Base-by-base conservation (phyloP, 1,139 yeast species). In the Taphrina deformans region DNA sequence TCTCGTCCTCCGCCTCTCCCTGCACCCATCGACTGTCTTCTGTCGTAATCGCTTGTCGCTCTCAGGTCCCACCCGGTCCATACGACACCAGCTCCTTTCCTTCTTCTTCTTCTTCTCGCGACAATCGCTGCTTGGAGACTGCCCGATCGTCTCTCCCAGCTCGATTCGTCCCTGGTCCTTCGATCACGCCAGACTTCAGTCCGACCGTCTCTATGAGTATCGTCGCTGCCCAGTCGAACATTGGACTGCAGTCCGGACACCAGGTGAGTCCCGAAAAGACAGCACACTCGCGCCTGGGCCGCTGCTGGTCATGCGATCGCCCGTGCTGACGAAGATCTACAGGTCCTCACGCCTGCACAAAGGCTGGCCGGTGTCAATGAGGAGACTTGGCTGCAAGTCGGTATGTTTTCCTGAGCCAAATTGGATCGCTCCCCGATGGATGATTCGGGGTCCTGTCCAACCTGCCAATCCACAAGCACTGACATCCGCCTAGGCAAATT, bases 351-450 rank as follows among this genome's bases (percentile, higher is more conserved):
- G 46, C 89, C 87, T 70, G 86, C 72, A 51, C 77, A 74, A 64
- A 77, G 78, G 67, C 73, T 78, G 26, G 79, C 78, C 65, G 71
- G 74, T 48, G 73, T 92, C 63, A 89, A 93, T 35, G 88, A 92
- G 2, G 95, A 91, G 66, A 89, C 97, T 6, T 93, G 98, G 98
- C 79, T 90, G 60, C 93, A 96, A 18, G 86, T 92, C 66, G 81
- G 71, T 67, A 59, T 18, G 67, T 33, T 27, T 44, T 44, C 45
- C 21, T 5, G 21, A n/a, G n/a, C n/a, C n/a, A n/a, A n/a, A n/a
- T n/a, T n/a, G n/a, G n/a, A n/a, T n/a, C n/a, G n/a, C n/a, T n/a
- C n/a, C n/a, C n/a, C n/a, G n/a, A n/a, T n/a, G n/a, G n/a, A n/a
- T n/a, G n/a, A n/a, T n/a, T n/a, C n/a, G n/a, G n/a, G n/a, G n/a